These are phyloP conservation scores for Przewalskia tangutica DNA, from an alignment of 257 asterid genomes.

Conservation along the genomic window DNA sequence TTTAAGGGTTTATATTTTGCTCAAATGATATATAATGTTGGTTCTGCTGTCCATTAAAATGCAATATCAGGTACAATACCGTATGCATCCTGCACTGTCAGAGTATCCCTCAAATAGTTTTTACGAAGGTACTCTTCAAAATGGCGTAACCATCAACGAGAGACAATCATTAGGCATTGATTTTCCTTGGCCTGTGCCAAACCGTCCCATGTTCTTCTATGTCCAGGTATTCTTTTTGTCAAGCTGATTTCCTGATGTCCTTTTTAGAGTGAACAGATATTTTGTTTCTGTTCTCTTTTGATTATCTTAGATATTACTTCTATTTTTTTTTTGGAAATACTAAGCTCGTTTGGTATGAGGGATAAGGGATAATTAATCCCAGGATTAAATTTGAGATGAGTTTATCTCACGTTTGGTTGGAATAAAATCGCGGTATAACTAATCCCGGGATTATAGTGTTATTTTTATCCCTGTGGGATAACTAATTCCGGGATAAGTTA, in stretches of 20 bases:
- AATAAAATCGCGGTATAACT: too few relatives aligned
- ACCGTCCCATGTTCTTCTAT: conserved; percentile 96
- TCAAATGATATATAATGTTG: neutral
- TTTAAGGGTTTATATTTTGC: neutral
- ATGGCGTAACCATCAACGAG: conserved; percentile 89
- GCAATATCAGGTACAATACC: conserved; percentile 73
- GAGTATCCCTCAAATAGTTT: conserved; percentile 97
- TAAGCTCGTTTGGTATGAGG: neutral
- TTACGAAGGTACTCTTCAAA: conserved; percentile 98
- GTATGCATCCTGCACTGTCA: conserved; percentile 98
- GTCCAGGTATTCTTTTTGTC: conserved; percentile 57
- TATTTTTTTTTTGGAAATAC: too few relatives aligned
- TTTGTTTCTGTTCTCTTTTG: neutral
- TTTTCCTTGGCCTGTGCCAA: conserved; percentile 99
- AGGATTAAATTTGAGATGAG: too few relatives aligned
- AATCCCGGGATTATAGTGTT: too few relatives aligned
- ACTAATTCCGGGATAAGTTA: too few relatives aligned
- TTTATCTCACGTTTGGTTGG: too few relatives aligned
- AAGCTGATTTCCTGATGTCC: neutral
- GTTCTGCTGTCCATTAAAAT: neutral
- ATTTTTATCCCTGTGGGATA: too few relatives aligned
- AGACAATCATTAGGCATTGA: conserved; percentile 96
- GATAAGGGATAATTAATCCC: too few relatives aligned
- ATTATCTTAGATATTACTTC: neutral
- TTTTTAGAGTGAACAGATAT: neutral